Evolutionary conservation across 306 rosid genomes (phyloP), one percentile per base, ranked within the genome.

Genomic region (Citrullus amarus): DNA sequence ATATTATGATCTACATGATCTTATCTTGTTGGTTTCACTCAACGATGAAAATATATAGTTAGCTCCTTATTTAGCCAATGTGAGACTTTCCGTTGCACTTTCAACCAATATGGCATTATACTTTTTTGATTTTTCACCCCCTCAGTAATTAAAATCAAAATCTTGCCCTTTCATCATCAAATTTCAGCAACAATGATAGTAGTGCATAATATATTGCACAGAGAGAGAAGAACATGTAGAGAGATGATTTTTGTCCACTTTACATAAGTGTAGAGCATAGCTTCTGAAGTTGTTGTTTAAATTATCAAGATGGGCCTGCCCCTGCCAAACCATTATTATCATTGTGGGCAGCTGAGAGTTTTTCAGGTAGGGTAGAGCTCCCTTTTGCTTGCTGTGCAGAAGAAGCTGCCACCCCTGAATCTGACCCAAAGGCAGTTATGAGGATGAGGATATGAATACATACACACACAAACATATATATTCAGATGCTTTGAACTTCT

Each of bases 381-480:
- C 36, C 56, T 69, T 44, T 69, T 69, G 75, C 75, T 69, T 46
- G 11, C 28, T 69, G 75, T 44, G 56, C 75, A 69, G n/a, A 69
- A 69, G 55, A 66, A 66, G 51, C 73, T 36, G 50, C 16, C 72
- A 38, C 25, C 22, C 48, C 48, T 34, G 25, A 65, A 53, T 16
- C 46, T 34, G 25, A 34, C 11, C 11, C 43, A 25, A 25, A 9
- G 41, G 18, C 50, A 9, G 3, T 44, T 44, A 9, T 66, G 50
- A 66, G 48, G 72, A 38, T 65, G 50, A 36, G 22, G 25, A 39
- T 16, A 3, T 22, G 22, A 8, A 16, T 38, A 38, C 1, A 32
- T 15, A 53, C 1, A 53, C 5, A 48, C 8, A 39, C 22, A 22
- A 22, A 22, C 22, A 22, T 22, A 22, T 22, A 22, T 22, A 22